Base-by-base conservation (phyloP, 2,329 filamentous ascomycete genomes). In the Fusarium verrucosum region DNA sequence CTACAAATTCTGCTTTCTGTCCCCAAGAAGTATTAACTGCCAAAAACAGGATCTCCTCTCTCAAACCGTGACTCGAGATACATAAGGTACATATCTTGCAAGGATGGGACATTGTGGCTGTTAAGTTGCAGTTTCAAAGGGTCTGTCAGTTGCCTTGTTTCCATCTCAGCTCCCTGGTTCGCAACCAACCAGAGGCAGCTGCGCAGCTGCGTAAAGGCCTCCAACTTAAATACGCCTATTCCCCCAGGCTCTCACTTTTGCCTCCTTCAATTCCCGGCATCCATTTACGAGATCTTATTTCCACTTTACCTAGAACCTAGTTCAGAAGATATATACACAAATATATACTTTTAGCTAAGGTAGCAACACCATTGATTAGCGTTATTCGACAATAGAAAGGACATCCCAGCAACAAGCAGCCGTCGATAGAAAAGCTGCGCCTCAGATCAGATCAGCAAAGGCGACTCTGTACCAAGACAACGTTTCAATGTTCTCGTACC, bases 141-240 rank as follows among this genome's bases (percentile, higher is more conserved):
- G 53, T 17, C 36, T 22, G 45, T 25, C 20, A 10, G 42, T 61
- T 25, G 58, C 58, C 58, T 61, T 44, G 17, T 54, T 49, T 14
- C 25, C 9, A 47, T 35, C 25, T 56, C 42, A 46, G 57, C 50
- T 61, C 16, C 20, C 35, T 50, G 37, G 57, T 61, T 62, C 58
- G 58, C 58, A 61, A 42, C 47, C 57, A 61, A 44, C 28, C 32
- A 32, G 9, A 47, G 26, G 8, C 23, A 62, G 35, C 13, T 42
- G 58, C 58, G 57, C 58, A 14, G 19, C 17, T 43, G 49, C 49
- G 56, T 49, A 49, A 37, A 59, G 56, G 56, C 57, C 42, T 44
- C 49, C 56, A 22, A 17, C 19, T 55, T 54, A 61, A 61, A 41
- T 43, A 46, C 16, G n/a, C 30, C 38, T 37, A 35, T 7, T 28